Conservation (phyloP, 139 green algal species). For the Coccomyxa sp. region DNA sequence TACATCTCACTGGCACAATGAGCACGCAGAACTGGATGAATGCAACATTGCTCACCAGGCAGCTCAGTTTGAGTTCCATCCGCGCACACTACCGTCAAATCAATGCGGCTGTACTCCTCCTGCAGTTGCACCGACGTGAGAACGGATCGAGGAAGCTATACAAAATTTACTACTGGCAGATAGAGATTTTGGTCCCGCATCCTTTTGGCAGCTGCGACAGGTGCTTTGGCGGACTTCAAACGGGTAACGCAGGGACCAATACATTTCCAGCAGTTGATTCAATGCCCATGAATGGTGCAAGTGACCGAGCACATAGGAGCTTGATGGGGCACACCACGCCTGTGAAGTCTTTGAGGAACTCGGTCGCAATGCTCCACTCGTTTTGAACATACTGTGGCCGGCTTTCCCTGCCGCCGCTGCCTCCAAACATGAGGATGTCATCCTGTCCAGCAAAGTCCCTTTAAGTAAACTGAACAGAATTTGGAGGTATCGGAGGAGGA, state of each 20-base stretch:
- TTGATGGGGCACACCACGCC: not conserved
- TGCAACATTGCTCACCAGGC: not conserved
- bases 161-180: too few relatives aligned
- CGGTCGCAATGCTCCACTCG: slow-evolving; percentile 9
- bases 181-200: too few relatives aligned
- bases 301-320: not conserved
- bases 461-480: not conserved
- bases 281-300: not conserved
- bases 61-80: not conserved
- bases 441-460: not conserved
- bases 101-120: slow-evolving; percentile 10
- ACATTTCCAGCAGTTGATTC: too few relatives aligned
- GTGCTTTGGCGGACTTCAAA: too few relatives aligned
- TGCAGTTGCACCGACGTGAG: not conserved
- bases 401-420: not conserved
- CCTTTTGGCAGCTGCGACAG: too few relatives aligned
- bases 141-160: too few relatives aligned
- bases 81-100: slow-evolving; percentile 1
- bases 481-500: not conserved
- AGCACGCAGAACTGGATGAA: not conserved
- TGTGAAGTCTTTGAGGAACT: not conserved
- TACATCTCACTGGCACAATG: not conserved
- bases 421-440: slow-evolving; percentile 20
- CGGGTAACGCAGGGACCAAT: too few relatives aligned
- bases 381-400: slow-evolving; percentile 3